Evolutionary conservation across 1,284 basidiomycete genomes (phyloP).

Genomic region (Agroathelia rolfsii): DNA sequence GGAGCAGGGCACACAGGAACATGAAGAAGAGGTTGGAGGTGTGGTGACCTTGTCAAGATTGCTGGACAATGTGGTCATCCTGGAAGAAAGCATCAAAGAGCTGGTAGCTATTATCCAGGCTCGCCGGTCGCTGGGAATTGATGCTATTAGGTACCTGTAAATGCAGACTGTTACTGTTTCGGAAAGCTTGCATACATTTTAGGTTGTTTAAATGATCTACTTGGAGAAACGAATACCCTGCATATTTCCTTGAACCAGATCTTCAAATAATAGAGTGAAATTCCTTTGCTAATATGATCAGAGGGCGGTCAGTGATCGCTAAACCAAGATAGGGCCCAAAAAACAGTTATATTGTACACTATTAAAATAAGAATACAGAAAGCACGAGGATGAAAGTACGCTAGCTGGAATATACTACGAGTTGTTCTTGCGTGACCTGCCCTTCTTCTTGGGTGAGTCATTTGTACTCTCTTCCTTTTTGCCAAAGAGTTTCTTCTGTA

Average conservation of each 20-base stretch:
- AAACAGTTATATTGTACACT: too few species aligned
- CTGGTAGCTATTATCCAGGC: constrained; percentile 82
- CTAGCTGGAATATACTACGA: constrained; percentile 16
- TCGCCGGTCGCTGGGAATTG: constrained; percentile 78
- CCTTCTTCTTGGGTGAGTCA: constrained; percentile 20
- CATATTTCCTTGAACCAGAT: too few species aligned
- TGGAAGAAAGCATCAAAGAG: constrained; percentile 96
- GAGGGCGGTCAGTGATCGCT: too few species aligned
- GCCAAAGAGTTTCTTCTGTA: constrained; percentile 51
- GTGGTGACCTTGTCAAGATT: constrained; percentile 75
- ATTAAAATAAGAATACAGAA: constrained; percentile 11
- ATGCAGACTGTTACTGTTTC: too few species aligned
- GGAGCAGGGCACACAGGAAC: constrained; percentile 16
- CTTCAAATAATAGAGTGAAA: too few species aligned
- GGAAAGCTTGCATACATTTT: too few species aligned
- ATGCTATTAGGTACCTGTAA: constrained; percentile 68
- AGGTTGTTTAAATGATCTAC: too few species aligned
- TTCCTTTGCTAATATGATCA: too few species aligned
- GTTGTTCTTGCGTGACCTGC: constrained; percentile 23
- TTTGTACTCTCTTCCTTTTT: constrained; percentile 25
- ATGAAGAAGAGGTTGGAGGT: constrained; percentile 21
- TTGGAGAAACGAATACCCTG: too few species aligned
- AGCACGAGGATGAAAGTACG: constrained; percentile 7
- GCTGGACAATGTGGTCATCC: constrained; percentile 89
- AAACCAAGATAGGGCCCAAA: too few species aligned